Percentiles rank a stretch among this genome's conserved stretches.
Conservation (phyloP, 768 basidiomycete species). For the Leccinum arenicola region DNA sequence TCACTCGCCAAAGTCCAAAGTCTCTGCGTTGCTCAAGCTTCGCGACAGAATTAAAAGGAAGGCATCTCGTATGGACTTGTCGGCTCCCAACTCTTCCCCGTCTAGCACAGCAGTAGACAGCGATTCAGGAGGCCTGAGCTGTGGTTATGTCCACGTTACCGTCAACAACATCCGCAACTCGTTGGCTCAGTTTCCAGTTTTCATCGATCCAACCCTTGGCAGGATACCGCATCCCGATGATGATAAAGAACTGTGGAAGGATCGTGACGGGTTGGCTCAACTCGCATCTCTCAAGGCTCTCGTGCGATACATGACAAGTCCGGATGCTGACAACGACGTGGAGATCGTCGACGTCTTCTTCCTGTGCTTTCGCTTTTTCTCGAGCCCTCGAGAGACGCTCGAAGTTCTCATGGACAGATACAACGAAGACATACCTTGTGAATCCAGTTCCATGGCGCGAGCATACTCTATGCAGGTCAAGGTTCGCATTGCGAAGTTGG, state of each 20-base stretch:
- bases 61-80: constrained; percentile 4
- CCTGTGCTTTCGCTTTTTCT: constrained; percentile 70
- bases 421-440: constrained; percentile 30
- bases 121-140: constrained; percentile 10
- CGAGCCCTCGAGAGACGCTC: constrained; percentile 46
- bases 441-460: constrained; percentile 32
- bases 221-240: constrained; percentile 33
- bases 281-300: constrained; percentile 41
- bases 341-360: constrained; percentile 57
- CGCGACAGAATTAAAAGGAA: constrained; percentile 6
- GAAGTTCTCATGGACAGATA: constrained; percentile 48
- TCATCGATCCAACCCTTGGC: constrained; percentile 24
- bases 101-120: constrained; percentile 24
- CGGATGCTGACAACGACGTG: constrained; percentile 37
- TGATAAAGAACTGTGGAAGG: constrained; percentile 27
- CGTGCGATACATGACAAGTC: constrained; percentile 45
- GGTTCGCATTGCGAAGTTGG: constrained; percentile 54
- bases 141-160: constrained; percentile 25
- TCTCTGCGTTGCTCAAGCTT: constrained; percentile 17
- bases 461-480: constrained; percentile 49
- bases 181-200: constrained; percentile 28
- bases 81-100: constrained; percentile 3
- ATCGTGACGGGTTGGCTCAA: constrained; percentile 26
- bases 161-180: constrained; percentile 26
- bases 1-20: constrained; percentile 9